Evolutionary conservation across 768 basidiomycete genomes (phyloP), one percentile per base, ranked within the genome.

Genomic region (Xanthoconium purpureum): DNA sequence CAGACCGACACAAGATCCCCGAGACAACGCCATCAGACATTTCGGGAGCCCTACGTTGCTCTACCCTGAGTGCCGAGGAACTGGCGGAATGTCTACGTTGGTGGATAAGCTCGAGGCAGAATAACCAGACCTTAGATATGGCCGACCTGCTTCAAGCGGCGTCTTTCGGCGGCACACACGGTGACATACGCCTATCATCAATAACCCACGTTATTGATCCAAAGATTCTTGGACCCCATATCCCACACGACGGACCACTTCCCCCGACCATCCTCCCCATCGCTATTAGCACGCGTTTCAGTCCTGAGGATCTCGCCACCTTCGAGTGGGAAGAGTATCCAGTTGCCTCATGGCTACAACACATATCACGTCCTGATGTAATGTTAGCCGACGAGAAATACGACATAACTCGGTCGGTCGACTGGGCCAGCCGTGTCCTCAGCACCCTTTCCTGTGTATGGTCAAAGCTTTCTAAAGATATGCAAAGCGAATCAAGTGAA

Each of bases 251-350:
- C 59, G 84, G 88, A 9, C 94, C 94, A 2, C 73, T 95, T 6
- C 94, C 95, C 2, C 68, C 72, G 3, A 77, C 86, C 60, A 82
- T 93, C 24, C 12, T 55, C 3, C 54, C 54, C 2, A 12, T 10
- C n/a, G 17, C 3, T 2, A 15, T 95, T 47, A 85, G 85, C 61
- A 84, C 81, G 57, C 67, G 78, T 14, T 78, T 94, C 58, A 63
- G 77, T 17, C 64, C 77, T 0, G 77, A 77, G 4, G 74, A 78
- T 12, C 74, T 93, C 3, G 54, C 71, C 2, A 74, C 80, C 6
- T 88, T 96, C 59, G 83, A 82, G 1, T 94, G 93, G 89, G 73
- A 75, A 15, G 91, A 94, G 67, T 74, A 97, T 6, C 77, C 81
- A 0, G 66, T 94, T 12, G 64, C 77, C 2, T 82, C 88, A 5